A percentile compares a stretch with the other conserved stretches of the same genome.
These are phyloP conservation scores for Lepidium aucheri DNA, from an alignment of 345 rosid species.

Conservation along the genomic window DNA sequence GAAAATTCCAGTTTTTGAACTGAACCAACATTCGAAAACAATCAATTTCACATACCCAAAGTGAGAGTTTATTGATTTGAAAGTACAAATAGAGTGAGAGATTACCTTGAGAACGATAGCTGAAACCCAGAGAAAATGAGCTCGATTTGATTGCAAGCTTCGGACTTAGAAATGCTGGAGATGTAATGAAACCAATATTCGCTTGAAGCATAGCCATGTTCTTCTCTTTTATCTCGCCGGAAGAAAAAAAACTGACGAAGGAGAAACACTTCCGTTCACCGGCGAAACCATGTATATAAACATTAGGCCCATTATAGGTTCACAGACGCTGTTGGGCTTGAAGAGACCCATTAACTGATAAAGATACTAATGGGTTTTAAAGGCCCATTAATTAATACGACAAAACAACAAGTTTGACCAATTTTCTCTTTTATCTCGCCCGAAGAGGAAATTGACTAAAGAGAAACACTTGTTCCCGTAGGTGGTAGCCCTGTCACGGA, in stretches of 20 bases:
- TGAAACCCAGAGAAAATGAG: slow-evolving; percentile 1
- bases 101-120: slow-evolving; percentile 12
- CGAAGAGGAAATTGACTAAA: too few species aligned
- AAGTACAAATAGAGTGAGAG: background rate
- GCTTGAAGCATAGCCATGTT: slow-evolving; percentile 31
- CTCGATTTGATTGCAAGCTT: background rate
- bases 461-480: too few species aligned
- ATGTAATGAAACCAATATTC: slow-evolving; percentile 17
- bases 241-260: background rate
- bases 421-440: too few species aligned
- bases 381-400: too few species aligned
- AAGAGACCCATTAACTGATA: background rate
- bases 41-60: background rate
- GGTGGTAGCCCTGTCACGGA: too few species aligned
- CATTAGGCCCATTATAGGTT: background rate
- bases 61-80: background rate
- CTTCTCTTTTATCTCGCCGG: slow-evolving; percentile 8
- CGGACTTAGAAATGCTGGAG: slow-evolving; percentile 7
- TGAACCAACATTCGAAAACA: slow-evolving; percentile 18
- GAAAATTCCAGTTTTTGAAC: slow-evolving; percentile 21
- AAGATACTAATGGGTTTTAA: background rate
- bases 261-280: background rate
- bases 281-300: background rate
- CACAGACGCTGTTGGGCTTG: too few species aligned
- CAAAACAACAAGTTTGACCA: too few species aligned